Evolutionary conservation across 495 filamentous ascomycete species (phyloP), one percentile per base, ranked within the genome.

Genomic region (Arthonia radiata): DNA sequence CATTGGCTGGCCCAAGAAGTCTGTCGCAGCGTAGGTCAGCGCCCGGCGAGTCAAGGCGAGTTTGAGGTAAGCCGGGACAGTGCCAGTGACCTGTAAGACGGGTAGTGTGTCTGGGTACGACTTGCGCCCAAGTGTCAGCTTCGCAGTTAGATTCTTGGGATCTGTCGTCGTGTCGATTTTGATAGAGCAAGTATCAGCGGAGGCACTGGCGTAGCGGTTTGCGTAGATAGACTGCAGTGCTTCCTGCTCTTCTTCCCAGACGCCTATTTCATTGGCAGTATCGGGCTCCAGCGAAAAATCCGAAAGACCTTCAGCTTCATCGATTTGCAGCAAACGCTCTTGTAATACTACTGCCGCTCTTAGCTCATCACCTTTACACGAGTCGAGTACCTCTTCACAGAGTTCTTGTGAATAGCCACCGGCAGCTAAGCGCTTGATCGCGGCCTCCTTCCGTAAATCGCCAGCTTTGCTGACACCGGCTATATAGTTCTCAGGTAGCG

Each of bases 1-100:
- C 69, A 89, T 86, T 26, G 73, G 69, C 35, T 82, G 72, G 15
- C 82, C 89, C 10, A 67, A 43, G 22, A 89, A 56, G 24, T 61
- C 61, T 17, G 64, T 55, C 26, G 57, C 47, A 1, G 81, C 69
- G 45, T 76, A 63, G 10, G 60, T 49, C 3, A 91, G 56, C 2
- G 65, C 64, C 46, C 71, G 71, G 34, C 79, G 71, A 41, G 83
- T 74, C 10, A 89, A 67, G 39, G 80, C 91, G 3, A 97, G 56
- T 24, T 78, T 72, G 34, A 94, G 90, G 37, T 94, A 89, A 5
- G 83, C 72, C 4, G 86, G 86, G n/a, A 97, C 56, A 3, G 47
- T 46, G 43, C 30, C 59, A 49, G 18, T 70, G 50, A 92, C 49
- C 1, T 67, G 61, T 18, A 94, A 53, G 7, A 82, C 53, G n/a